phyloP scores from a whole-genome alignment of 371 early-diverging fungal genomes.

The Mucor plumbeus region DNA sequence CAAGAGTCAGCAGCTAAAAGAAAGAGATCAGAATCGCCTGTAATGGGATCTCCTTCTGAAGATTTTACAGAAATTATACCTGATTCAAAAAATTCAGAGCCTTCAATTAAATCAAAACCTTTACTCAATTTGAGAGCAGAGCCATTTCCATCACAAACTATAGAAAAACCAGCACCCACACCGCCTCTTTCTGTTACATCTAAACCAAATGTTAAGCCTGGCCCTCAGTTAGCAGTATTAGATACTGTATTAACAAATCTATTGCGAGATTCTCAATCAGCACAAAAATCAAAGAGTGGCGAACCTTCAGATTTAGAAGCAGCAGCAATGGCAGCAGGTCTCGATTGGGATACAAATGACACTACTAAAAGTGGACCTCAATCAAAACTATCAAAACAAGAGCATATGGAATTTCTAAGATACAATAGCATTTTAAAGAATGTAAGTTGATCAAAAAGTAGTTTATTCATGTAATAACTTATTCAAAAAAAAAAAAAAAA shows the following conservation, averaged over 20 bases:
- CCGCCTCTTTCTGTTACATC: neutral
- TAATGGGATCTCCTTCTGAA: neutral
- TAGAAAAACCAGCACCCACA: too few relatives aligned
- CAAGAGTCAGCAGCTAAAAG: neutral
- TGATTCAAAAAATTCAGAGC: too few relatives aligned
- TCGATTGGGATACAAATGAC: neutral
- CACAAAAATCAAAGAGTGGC: neutral
- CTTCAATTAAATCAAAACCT: too few relatives aligned
- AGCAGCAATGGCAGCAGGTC: slow-evolving; percentile 19
- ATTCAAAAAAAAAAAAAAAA: neutral
- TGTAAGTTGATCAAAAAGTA: neutral
- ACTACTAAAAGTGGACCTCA: neutral
- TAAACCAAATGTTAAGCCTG: neutral
- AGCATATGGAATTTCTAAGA: slow-evolving; percentile 8
- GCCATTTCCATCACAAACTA: too few relatives aligned
- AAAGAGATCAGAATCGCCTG: neutral
- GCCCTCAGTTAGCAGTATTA: neutral
- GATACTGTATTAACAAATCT: slow-evolving; percentile 8
- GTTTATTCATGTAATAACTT: neutral
- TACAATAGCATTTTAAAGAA: neutral
- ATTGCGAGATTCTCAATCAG: slow-evolving; percentile 1
- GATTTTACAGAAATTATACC: too few relatives aligned
- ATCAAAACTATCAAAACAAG: slow-evolving; percentile 11
- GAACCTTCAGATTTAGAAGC: slow-evolving; percentile 18
- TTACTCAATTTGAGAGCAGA: neutral